Base-by-base conservation (phyloP, 768 basidiomycete species). In the Austroboletus eburneus region DNA sequence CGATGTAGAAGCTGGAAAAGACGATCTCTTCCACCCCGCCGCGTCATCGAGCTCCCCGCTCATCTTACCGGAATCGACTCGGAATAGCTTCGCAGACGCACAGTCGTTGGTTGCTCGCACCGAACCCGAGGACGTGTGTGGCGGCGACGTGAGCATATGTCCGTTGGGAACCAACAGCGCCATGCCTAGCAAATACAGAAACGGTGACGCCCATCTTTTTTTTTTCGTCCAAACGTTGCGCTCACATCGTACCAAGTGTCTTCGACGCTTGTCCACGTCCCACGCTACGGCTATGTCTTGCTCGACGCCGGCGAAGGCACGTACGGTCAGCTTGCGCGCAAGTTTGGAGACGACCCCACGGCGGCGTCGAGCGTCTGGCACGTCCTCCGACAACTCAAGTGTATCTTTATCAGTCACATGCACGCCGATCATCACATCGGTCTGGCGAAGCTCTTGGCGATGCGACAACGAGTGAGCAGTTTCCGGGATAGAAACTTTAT, bases 401-500 rank as follows among this genome's bases (percentile, higher is more conserved):
- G 88, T 59, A 76, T 98, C 30, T 96, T 84, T 63, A 72, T 95
- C 49, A 91, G 88, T 50, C 95, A 98, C 62, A 77, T 87, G 55
- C 95, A 96, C 58, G 94, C 78, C 1, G 95, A 97, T 59, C 95
- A 97, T 64, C 94, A 96, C 60, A 76, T 86, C 33, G 94, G 95
- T 8, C 63, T 94, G 27, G 75, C 83, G 0, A 80, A 81, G 48
- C 69, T 98, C 8, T 71, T 98, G 16, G 71, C 79, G 1, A 79
- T 83, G 69, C 76, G 95, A 45, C 76, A 73, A 43, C 69, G 72
- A 67, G 94, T 91, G 49, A 34, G 65, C 30, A 7, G 3, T 32
- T 27, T 5, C 27, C 30, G 12, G 8, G 7, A 32, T 32, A 7
- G 30, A 13, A 32, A 9, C 30, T 14, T 7, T 4, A 13, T 9